These are phyloP conservation scores for Candida glucosophila DNA, from an alignment of 1,139 yeast species.

Conservation along the genomic window DNA sequence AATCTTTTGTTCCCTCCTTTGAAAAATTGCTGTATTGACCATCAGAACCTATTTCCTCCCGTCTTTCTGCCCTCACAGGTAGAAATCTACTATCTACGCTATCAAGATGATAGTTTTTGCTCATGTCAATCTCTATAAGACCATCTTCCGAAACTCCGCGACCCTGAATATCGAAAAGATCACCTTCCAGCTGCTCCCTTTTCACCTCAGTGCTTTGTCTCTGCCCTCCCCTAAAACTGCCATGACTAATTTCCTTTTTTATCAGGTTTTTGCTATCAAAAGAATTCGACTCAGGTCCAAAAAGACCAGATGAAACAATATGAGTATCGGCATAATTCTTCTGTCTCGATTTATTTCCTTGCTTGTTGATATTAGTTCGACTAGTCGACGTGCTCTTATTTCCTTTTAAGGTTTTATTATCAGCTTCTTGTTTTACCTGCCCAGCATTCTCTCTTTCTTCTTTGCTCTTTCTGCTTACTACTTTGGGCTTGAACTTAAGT, in stretches of 20 bases:
- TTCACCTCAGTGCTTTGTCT: slow-evolving; percentile 24
- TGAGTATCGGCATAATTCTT: slow-evolving; percentile 54
- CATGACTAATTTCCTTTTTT: slow-evolving; percentile 17
- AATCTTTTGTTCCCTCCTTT: slow-evolving; percentile 1
- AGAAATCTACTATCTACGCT: slow-evolving; percentile 37
- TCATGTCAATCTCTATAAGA: slow-evolving; percentile 51
- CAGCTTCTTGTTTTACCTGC: slow-evolving; percentile 32
- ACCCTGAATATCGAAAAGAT: slow-evolving; percentile 10
- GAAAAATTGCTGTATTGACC: slow-evolving; percentile 7
- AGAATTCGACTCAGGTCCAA: slow-evolving; percentile 57
- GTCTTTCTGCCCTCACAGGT: slow-evolving; percentile 35
- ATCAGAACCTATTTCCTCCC: slow-evolving; percentile 6
- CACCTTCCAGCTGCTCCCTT: slow-evolving; percentile 18
- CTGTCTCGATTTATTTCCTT: slow-evolving; percentile 32
- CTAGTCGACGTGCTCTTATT: slow-evolving; percentile 15
- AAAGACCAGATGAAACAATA: slow-evolving; percentile 62
- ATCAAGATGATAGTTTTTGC: slow-evolving; percentile 44
- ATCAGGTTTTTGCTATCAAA: slow-evolving; percentile 27
- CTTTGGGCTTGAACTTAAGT: slow-evolving; percentile 72
- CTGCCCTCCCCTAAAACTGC: too few relatives aligned
- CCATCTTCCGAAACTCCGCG: slow-evolving; percentile 21
- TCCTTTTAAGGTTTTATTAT: slow-evolving; percentile 15
- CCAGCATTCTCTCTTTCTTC: slow-evolving; percentile 78
- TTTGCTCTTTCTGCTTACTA: slow-evolving; percentile 70
- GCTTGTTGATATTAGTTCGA: too few relatives aligned